phyloP scores from a whole-genome alignment of 805 yeast species.

The Candida odintsovae region DNA sequence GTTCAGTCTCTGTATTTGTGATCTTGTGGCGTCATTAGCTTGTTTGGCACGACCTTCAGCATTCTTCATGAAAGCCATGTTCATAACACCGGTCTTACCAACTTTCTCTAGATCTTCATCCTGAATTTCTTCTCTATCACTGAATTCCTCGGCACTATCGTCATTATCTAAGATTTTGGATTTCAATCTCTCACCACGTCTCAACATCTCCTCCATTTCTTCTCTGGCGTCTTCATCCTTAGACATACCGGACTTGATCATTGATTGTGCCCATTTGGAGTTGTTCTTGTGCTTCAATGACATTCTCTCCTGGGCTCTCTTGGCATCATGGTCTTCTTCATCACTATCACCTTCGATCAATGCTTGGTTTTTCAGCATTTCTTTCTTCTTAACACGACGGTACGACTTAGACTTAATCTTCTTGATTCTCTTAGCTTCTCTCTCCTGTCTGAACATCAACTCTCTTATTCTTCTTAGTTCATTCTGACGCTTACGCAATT shows the following conservation, averaged over 20 bases:
- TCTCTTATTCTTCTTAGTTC: conserved; percentile 92
- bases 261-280: conserved; percentile 83
- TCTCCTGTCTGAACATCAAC: conserved; percentile 92
- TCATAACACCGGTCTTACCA: conserved; percentile 86
- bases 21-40: conserved; percentile 50
- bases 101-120: conserved; percentile 38
- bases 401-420: conserved; percentile 91
- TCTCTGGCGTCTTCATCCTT: conserved; percentile 80
- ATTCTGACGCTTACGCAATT: conserved; percentile 65
- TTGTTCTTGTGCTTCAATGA: conserved; percentile 82
- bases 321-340: conserved; percentile 58
- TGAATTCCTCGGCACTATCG: conserved; percentile 35
- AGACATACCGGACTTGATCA: conserved; percentile 85
- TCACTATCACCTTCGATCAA: conserved; percentile 56
- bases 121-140: conserved; percentile 39
- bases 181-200: conserved; percentile 76
- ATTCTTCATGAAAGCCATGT: conserved; percentile 92
- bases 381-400: conserved; percentile 82
- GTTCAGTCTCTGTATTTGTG: conserved; percentile 44
- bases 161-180: conserved; percentile 62
- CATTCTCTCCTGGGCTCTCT: conserved; percentile 91
- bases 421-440: conserved; percentile 83
- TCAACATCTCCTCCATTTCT: conserved; percentile 91
- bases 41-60: conserved; percentile 69
- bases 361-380: conserved; percentile 61